Evolutionary conservation across 768 basidiomycete species (phyloP), one percentile per base, ranked within the genome.

Genomic region (Kwoniella pini): DNA sequence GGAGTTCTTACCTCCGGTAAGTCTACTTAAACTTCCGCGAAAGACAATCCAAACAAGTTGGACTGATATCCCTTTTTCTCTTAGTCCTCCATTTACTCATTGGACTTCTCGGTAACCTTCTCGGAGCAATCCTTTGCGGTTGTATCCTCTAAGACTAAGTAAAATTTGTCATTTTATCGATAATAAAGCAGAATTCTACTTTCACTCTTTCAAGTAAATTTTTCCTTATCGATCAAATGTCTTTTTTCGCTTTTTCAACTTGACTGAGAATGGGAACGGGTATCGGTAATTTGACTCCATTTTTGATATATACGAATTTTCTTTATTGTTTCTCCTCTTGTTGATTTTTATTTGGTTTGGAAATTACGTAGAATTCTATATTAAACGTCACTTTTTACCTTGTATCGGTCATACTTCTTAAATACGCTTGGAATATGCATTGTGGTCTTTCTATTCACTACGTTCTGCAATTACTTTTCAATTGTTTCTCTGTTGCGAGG

Each of bases 321-420:
- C 33, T 7, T 36, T 36, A 15, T 15, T 36, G 26, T 45, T 54
- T 24, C 21, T 10, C 6, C 4, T 3, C 39, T 44, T 24, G 12
- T 44, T 22, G 21, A 12, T 12, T 55, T 31, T 21, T 45, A 42
- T 44, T 21, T 40, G 17, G 27, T 30, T 42, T 27, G 3, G 27
- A 28, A 6, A 28, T 27, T 31, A 11, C 13, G 6, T 3, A 9
- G n/a, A 19, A 30, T 19, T 45, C 54, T 55, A 24, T 55, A 55
- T 55, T 55, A 30, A 19, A 44, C 43, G 42, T 44, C 54, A 26
- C 31, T n/a, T 24, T 10, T 55, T 27, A 55, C 42, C 27, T 39
- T 52, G 13, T 21, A 11, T 33, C 54, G 54, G 54, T 55, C 54
- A 55, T 55, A 44, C 54, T 30, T 55, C 54, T 55, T 55, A n/a